A percentile compares a stretch with the other conserved stretches of the same genome.
Conservation (phyloP, 1,139 yeast genomes). For the Candida sanyaensis region DNA sequence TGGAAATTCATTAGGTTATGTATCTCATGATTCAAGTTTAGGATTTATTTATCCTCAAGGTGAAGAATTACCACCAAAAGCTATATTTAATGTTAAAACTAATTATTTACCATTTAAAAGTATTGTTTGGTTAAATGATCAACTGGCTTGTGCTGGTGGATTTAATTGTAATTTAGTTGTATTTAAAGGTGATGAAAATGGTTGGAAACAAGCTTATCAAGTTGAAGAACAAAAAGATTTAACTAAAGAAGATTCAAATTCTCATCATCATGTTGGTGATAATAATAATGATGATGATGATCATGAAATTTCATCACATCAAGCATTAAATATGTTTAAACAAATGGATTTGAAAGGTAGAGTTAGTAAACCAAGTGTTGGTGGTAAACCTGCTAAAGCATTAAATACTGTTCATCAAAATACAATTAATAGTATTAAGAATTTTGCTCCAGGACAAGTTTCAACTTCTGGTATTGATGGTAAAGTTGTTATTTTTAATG, state of each 20-base stretch:
- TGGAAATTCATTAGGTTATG: constrained; percentile 79
- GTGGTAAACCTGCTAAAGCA: constrained; percentile 43
- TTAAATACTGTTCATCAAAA: constrained; percentile 87
- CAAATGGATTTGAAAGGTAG: constrained; percentile 95
- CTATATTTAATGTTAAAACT: constrained; percentile 55
- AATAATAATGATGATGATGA: constrained; percentile 56
- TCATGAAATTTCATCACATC: constrained; percentile 67
- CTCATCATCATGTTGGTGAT: constrained; percentile 17
- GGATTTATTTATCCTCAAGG: constrained; percentile 77
- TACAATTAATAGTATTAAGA: constrained; percentile 75
- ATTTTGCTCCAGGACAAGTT: constrained; percentile 51
- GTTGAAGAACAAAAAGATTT: constrained; percentile 58
- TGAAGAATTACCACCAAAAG: constrained; percentile 56
- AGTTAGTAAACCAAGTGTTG: constrained; percentile 42
- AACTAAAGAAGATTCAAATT: constrained; percentile 38
- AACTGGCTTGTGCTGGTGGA: constrained; percentile 82
- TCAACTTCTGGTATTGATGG: constrained; percentile 77
- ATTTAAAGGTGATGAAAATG: constrained; percentile 66
- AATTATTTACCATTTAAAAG: constrained; percentile 82
- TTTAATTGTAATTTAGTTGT: constrained; percentile 90
- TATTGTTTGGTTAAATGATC: constrained; percentile 65
- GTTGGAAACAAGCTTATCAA: constrained; percentile 67
- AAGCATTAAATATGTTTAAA: constrained; percentile 93
- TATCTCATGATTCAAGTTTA: constrained; percentile 74
- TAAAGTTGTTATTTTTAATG: constrained; percentile 67